Evolutionary conservation across 1,284 basidiomycete species (phyloP).

Genomic region (Ganoderma resinaceum): DNA sequence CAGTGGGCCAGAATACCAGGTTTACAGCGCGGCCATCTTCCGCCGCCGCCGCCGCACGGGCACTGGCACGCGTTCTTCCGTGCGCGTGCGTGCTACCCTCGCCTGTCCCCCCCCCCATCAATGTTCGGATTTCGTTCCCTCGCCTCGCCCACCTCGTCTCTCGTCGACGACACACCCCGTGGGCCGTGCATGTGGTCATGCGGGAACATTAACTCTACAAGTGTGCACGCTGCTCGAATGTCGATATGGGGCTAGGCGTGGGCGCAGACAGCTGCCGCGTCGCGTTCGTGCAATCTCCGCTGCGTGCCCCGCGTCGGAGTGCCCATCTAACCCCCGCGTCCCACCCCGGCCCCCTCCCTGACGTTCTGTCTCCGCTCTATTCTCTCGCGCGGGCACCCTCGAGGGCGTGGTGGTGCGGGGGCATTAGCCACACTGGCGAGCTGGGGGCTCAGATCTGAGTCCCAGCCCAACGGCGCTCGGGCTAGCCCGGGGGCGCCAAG

Average conservation of each 20-base stretch:
- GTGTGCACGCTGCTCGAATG: no score
- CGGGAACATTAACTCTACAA: no score
- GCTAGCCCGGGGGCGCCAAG: no score
- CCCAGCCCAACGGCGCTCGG: no score
- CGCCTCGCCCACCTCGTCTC: background rate
- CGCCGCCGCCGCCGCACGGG: background rate
- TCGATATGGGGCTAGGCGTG: no score
- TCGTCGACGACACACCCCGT: no score
- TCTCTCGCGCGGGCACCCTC: background rate
- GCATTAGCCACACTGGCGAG: background rate
- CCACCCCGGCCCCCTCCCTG: background rate
- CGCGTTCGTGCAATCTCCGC: background rate
- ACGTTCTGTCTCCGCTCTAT: slow-evolving; percentile 10
- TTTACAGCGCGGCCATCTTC: background rate
- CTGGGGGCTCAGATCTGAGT: no score
- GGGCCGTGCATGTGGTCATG: no score
- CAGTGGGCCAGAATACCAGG: background rate
- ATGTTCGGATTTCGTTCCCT: background rate
- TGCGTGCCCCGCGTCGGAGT: background rate
- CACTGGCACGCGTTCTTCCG: background rate
- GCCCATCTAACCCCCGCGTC: background rate
- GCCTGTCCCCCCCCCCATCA: no score
- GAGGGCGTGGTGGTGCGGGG: background rate
- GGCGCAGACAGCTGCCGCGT: background rate
- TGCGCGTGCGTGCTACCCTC: no score